Evolutionary conservation across 2,329 filamentous ascomycete genomes (phyloP), one percentile per base, ranked within the genome.

Genomic region (Gyromitra esculenta): DNA sequence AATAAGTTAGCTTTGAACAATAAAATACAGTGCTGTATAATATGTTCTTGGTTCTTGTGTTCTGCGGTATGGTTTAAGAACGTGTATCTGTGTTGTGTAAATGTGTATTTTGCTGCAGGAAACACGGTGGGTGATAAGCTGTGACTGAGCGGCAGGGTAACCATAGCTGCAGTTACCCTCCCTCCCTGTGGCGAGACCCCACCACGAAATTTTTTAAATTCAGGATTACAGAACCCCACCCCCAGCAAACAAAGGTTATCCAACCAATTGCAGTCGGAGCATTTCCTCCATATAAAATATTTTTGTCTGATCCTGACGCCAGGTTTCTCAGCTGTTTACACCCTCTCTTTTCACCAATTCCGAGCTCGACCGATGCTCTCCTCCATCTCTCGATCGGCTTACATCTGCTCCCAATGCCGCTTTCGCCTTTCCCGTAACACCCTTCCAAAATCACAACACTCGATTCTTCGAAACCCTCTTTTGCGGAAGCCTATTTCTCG

Each of bases 391-490:
- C 77, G 76, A n/a, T 67, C 75, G 25, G 45, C 75, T 50, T 79
- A 79, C 43, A 76, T 79, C 52, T 79, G 77, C 65, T 67, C 60
- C 35, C 75, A 66, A 66, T 79, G 76, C 65, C 76, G 76, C n/a
- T 70, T 50, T 8, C 77, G 71, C 9, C 63, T 76, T 8, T 67
- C 67, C 2, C 68, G 37, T 11, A 50, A 18, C 13, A 62, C 63
- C 37, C 21, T 50, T 15, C 66, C 35, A 45, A 63, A 65, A 66
- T 15, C 56, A 37, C 25, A 25, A 4, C 31, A 57, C 3, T 31
- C 57, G 1, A 37, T 50, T 64, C 1, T 57, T 5, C 56, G 15
- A 31, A 48, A 11, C 21, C 35, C 73, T 18, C 4, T 18, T 15
- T 2, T 56, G 31, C 37, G n/a, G 31, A 65, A 2, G 7, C 48